These are phyloP conservation scores for Trichocladium antarcticum DNA, from an alignment of 495 filamentous ascomycete species.

Conservation along the genomic window DNA sequence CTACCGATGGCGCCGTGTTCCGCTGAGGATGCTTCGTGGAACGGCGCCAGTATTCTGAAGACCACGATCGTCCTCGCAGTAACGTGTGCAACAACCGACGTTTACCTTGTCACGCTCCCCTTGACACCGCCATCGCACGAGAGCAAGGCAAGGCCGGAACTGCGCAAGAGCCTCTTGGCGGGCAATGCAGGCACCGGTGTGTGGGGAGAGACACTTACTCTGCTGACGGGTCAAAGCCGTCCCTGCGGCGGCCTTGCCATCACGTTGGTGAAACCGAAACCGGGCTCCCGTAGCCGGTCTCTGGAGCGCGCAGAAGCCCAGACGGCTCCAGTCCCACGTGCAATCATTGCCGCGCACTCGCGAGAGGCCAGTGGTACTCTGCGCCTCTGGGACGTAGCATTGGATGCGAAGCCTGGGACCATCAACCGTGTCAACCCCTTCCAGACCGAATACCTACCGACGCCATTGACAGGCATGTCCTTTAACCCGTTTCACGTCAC, in stretches of 20 bases:
- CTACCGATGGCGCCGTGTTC: conserved; percentile 40
- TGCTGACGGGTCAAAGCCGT: conserved; percentile 48
- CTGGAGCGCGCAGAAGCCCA: conserved; percentile 23
- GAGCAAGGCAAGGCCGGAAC: conserved; percentile 40
- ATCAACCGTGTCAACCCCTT: conserved; percentile 44
- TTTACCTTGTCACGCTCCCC: conserved; percentile 61
- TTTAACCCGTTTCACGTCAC: conserved; percentile 59
- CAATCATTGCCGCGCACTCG: conserved; percentile 46
- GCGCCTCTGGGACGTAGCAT: conserved; percentile 36
- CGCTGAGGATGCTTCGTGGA: conserved; percentile 40
- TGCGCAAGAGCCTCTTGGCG: conserved; percentile 34
- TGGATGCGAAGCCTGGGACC: conserved; percentile 29
- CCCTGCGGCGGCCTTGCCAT: conserved; percentile 56
- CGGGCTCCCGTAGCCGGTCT: conserved; percentile 26
- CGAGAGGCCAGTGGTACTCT: conserved; percentile 52
- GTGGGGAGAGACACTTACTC: conserved; percentile 52
- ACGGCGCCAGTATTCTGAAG: conserved; percentile 49
- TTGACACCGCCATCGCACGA: conserved; percentile 58
- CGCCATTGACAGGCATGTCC: conserved; percentile 52
- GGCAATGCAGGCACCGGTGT: conserved; percentile 41
- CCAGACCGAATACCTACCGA: conserved; percentile 51
- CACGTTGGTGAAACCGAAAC: conserved; percentile 44
- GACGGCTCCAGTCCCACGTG: conserved; percentile 14
- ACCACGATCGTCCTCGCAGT: conserved; percentile 58
- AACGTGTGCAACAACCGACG: conserved; percentile 56